phyloP scores from a whole-genome alignment of 106 monocot species.

The Dioscorea zingiberensis region DNA sequence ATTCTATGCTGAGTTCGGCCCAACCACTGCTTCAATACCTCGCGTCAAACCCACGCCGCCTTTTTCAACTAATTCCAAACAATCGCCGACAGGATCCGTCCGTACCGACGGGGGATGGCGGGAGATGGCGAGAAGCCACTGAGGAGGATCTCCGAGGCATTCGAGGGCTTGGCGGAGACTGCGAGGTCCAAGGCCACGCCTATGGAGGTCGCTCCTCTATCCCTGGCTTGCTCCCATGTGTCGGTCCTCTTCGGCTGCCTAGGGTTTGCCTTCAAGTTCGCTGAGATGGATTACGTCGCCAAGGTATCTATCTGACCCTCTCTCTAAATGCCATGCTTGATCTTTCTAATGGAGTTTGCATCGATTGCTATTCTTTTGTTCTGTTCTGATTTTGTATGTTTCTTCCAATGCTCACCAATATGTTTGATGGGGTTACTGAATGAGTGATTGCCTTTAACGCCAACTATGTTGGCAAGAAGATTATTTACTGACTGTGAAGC shows the following conservation, averaged over 20 bases:
- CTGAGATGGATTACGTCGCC: slow-evolving; percentile 88
- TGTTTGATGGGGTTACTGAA: not conserved
- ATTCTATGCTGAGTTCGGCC: too few relatives aligned
- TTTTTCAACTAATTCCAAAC: too few relatives aligned
- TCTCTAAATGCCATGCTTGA: too few relatives aligned
- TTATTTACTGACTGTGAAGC: not conserved
- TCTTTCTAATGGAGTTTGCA: too few relatives aligned
- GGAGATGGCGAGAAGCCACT: slow-evolving; percentile 55
- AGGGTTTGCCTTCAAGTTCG: slow-evolving; percentile 93
- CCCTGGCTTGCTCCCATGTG: slow-evolving; percentile 68
- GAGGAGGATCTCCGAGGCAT: slow-evolving; percentile 62
- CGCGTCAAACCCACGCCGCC: too few relatives aligned
- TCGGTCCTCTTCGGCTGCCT: slow-evolving; percentile 87
- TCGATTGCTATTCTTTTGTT: not conserved
- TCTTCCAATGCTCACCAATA: not conserved
- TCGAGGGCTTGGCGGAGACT: slow-evolving; percentile 47
- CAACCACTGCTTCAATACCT: too few relatives aligned
- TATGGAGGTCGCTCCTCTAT: slow-evolving; percentile 57
- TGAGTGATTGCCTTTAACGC: not conserved
- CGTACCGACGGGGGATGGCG: not conserved
- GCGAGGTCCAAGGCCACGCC: slow-evolving; percentile 20
- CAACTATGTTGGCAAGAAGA: not conserved
- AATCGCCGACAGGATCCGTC: too few relatives aligned
- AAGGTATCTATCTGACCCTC: slow-evolving; percentile 39
- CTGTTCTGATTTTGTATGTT: not conserved